Evolutionary conservation across 441 rosid genomes (phyloP).

Genomic region (Hypseocharis bilobata): DNA sequence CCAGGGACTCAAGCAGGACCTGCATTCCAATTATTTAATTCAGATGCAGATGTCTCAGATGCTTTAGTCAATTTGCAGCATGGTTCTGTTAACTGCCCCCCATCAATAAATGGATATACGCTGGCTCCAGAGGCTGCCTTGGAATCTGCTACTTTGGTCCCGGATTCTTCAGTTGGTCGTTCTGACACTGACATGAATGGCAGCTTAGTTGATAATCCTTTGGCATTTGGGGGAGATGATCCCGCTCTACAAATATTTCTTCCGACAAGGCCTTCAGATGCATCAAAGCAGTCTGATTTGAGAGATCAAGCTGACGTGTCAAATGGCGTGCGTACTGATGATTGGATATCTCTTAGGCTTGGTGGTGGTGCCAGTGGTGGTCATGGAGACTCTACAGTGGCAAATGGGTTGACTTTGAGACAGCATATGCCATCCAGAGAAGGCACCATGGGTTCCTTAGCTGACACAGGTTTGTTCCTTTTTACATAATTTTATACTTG

Average conservation of each 20-base stretch:
- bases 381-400: conserved; percentile 38
- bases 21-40: conserved; percentile 64
- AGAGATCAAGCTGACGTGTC: conserved; percentile 63
- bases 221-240: conserved; percentile 71
- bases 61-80: conserved; percentile 51
- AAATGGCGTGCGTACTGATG: conserved; percentile 69
- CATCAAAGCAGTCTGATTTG: conserved; percentile 43
- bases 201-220: conserved; percentile 74
- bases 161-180: conserved; percentile 46
- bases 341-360: conserved; percentile 89
- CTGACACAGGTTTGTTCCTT: conserved; percentile 67
- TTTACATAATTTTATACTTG: no score
- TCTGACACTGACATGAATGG: conserved; percentile 47
- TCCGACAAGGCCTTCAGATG: conserved; percentile 69
- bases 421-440: conserved; percentile 49
- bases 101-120: conserved; percentile 53
- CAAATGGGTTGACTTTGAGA: conserved; percentile 47
- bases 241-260: conserved; percentile 89
- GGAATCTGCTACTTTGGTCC: conserved; percentile 38
- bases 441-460: conserved; percentile 41
- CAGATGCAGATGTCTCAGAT: conserved; percentile 52
- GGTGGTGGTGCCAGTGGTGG: conserved; percentile 58
- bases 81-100: conserved; percentile 45
- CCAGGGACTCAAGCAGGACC: conserved; percentile 56
- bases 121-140: conserved; percentile 52